phyloP scores from a whole-genome alignment of 2,329 filamentous ascomycete genomes.

The Clarireedia paspali region DNA sequence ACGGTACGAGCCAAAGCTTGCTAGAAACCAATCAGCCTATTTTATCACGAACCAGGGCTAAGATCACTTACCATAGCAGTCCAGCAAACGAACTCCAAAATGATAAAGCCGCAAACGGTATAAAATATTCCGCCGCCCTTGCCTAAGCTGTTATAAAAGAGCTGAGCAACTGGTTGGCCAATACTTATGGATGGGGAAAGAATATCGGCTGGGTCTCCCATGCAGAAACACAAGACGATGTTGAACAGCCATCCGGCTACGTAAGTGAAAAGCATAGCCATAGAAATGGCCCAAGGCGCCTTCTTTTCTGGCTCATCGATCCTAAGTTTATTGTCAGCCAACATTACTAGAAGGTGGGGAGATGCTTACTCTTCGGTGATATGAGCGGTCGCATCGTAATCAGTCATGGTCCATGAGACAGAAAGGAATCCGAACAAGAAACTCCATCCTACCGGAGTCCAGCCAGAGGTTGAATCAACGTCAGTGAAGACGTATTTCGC shows the following conservation, averaged over 20 bases:
- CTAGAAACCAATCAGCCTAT: constrained; percentile 32
- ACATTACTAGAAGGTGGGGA: neutral
- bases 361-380: constrained; percentile 41
- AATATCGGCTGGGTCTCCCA: constrained; percentile 27
- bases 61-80: constrained; percentile 37
- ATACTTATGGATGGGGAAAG: constrained; percentile 30
- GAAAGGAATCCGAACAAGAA: constrained; percentile 55
- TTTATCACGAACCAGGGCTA: constrained; percentile 34
- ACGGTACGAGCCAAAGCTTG: constrained; percentile 41
- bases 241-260: constrained; percentile 48
- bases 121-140: constrained; percentile 41
- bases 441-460: constrained; percentile 45
- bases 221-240: constrained; percentile 50
- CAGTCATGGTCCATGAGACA: constrained; percentile 54
- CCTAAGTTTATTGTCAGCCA: constrained; percentile 12
- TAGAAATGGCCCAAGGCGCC: constrained; percentile 47
- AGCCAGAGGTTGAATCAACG: constrained; percentile 43
- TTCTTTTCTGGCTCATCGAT: constrained; percentile 42
- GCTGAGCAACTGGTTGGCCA: constrained; percentile 46
- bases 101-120: constrained; percentile 47
- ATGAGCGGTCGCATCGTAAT: constrained; percentile 40
- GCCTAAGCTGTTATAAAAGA: constrained; percentile 51
- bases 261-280: constrained; percentile 49
- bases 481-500: constrained; percentile 48
- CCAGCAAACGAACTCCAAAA: constrained; percentile 52